These are phyloP conservation scores for Ogataea salicorniae DNA, from an alignment of 805 yeast genomes.

Conservation along the genomic window DNA sequence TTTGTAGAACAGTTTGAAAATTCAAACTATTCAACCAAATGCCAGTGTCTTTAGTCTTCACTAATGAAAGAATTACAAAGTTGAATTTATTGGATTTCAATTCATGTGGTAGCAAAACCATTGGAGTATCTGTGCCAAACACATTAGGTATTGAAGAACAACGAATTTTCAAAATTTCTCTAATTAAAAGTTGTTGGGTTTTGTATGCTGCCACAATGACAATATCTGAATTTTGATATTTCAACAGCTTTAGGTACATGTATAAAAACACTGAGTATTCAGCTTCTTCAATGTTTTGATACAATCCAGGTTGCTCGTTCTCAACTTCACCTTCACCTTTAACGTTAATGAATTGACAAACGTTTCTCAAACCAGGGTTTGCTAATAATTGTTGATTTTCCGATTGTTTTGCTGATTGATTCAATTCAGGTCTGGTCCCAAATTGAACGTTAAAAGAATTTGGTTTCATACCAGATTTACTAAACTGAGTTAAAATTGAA, in stretches of 20 bases:
- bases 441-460: constrained; percentile 3
- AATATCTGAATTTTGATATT: constrained; percentile 36
- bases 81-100: constrained; percentile 26
- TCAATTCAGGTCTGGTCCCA: constrained; percentile 1
- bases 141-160: constrained; percentile 19
- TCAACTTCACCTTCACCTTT: constrained; percentile 29
- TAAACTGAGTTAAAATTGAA: constrained; percentile 3
- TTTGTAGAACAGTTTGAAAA: constrained; percentile 7
- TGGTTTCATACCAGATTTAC: not conserved
- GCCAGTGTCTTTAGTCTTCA: constrained; percentile 27
- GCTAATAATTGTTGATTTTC: not conserved
- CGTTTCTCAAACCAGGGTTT: constrained; percentile 31
- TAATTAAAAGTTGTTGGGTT: constrained; percentile 37
- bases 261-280: constrained; percentile 41
- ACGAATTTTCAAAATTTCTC: constrained; percentile 32
- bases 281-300: constrained; percentile 43
- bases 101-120: constrained; percentile 25
- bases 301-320: constrained; percentile 17
- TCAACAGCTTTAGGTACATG: constrained; percentile 41
- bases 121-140: constrained; percentile 18
- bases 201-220: constrained; percentile 37
- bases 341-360: constrained; percentile 30
- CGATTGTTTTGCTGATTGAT: not conserved
- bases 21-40: constrained; percentile 12
- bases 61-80: constrained; percentile 32